Evolutionary conservation across 164 flowering plant genomes (phyloP).

Genomic region (Tetracentron sinense): DNA sequence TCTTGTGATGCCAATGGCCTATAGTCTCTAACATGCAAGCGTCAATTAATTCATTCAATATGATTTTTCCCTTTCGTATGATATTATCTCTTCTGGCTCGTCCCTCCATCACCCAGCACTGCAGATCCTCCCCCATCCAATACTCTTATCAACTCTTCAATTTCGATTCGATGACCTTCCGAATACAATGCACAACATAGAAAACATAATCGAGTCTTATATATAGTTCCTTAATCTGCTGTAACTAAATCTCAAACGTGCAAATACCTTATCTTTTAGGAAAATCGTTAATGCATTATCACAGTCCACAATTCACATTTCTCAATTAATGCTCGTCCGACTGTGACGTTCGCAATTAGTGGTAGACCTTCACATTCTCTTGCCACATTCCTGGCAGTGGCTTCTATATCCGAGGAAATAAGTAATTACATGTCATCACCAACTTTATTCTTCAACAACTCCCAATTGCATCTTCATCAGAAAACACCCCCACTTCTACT

Average conservation of each 20-base stretch:
- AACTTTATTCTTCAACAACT: not conserved
- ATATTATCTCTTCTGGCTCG: no score
- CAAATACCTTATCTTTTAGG: conserved; percentile 10
- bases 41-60: not conserved
- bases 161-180: conserved; percentile 8
- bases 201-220: conserved; percentile 11
- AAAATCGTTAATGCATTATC: not conserved
- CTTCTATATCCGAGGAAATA: not conserved
- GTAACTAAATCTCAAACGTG: conserved; percentile 6
- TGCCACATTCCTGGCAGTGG: not conserved
- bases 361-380: not conserved
- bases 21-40: not conserved
- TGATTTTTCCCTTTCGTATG: not conserved
- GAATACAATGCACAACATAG: conserved; percentile 21
- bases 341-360: not conserved
- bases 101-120: not conserved
- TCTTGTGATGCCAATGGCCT: not conserved
- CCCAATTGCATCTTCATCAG: not conserved
- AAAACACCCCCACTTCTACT: not conserved
- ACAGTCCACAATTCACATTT: not conserved
- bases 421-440: not conserved
- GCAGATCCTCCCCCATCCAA: not conserved
- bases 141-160: not conserved
- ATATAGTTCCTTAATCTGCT: conserved; percentile 5
- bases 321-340: not conserved